A percentile compares a stretch with the other conserved stretches of the same genome.
Evolutionary conservation across 176 grass and related monocot species (phyloP).

Genomic region (bread wheat (Triticum aestivum)): IWGSC_CS_RefSeq_v2.1 NC_057795.1:220931705-220932204

Average conservation of each 20-base stretch:
- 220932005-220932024: constrained; percentile 24
- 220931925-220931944: constrained; percentile 20
- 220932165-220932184: background rate
- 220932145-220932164: background rate
- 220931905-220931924: constrained; percentile 49
- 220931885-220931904: constrained; percentile 53
- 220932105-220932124: background rate
- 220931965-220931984: constrained; percentile 44
- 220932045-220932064: background rate
- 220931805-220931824: constrained; percentile 54
- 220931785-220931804: constrained; percentile 63
- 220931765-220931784: constrained; percentile 22
- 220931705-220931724: constrained; percentile 26
- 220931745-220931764: background rate
- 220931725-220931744: constrained; percentile 6
- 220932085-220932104: background rate
- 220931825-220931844: constrained; percentile 42
- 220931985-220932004: constrained; percentile 52
- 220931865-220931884: constrained; percentile 48
- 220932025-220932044: background rate
- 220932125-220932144: background rate
- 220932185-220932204: constrained; percentile 10
- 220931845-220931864: constrained; percentile 45
- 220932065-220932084: constrained; percentile 2
- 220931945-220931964: constrained; percentile 34